Percentiles rank a stretch among this genome's conserved stretches.
These are phyloP conservation scores for Spiromastix sp. DNA, from an alignment of 2,329 filamentous ascomycete species.

Conservation along the genomic window DNA sequence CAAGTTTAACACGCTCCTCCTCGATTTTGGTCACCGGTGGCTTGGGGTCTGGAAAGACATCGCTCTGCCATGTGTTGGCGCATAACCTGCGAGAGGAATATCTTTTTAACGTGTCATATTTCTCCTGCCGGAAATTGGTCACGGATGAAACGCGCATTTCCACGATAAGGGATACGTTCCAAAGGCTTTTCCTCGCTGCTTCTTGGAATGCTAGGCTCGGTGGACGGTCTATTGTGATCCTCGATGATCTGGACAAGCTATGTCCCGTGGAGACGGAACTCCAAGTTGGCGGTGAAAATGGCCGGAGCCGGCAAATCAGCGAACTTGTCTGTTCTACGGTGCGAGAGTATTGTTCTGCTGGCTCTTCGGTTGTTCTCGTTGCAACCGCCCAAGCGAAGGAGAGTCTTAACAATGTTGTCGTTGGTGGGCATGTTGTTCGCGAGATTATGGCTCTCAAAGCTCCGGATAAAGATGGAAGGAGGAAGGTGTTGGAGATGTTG, in stretches of 20 bases:
- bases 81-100: slow-evolving; percentile 60
- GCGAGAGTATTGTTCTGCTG: slow-evolving; percentile 68
- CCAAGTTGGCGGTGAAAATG: slow-evolving; percentile 87
- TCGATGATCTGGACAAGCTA: slow-evolving; percentile 88
- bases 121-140: slow-evolving; percentile 75
- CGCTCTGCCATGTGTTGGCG: slow-evolving; percentile 65
- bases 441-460: slow-evolving; percentile 86
- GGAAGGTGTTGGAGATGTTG: slow-evolving; percentile 73
- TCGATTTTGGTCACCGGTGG: slow-evolving; percentile 84
- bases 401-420: slow-evolving; percentile 76
- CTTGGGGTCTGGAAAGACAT: slow-evolving; percentile 82
- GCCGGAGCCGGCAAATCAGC: slow-evolving; percentile 81
- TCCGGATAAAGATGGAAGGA: slow-evolving; percentile 80
- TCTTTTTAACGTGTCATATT: slow-evolving; percentile 75
- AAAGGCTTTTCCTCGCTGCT: slow-evolving; percentile 74
- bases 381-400: slow-evolving; percentile 92
- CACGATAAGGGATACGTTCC: slow-evolving; percentile 81
- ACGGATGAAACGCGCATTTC: slow-evolving; percentile 85
- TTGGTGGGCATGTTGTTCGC: slow-evolving; percentile 83
- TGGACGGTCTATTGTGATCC: slow-evolving; percentile 70
- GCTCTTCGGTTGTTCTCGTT: slow-evolving; percentile 73
- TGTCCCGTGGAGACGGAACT: slow-evolving; percentile 92
- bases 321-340: slow-evolving; percentile 78
- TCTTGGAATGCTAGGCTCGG: slow-evolving; percentile 85
- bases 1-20: slow-evolving; percentile 71